These are phyloP conservation scores for Hortiboletus rubellus DNA, from an alignment of 1,284 basidiomycete species.

Conservation along the genomic window DNA sequence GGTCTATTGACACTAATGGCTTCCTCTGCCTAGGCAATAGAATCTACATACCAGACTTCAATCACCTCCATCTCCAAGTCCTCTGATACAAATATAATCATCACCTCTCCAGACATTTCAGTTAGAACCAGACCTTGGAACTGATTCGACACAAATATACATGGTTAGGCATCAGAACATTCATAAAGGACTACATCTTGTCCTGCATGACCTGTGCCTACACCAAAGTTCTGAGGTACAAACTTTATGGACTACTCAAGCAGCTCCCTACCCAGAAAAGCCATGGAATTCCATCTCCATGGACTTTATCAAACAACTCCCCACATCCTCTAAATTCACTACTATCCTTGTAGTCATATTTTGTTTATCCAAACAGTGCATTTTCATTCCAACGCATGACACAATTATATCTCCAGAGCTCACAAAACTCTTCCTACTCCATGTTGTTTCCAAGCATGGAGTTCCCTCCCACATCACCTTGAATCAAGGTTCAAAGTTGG, in stretches of 20 bases:
- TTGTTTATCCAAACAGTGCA: constrained; percentile 33
- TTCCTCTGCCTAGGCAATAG: too few species aligned
- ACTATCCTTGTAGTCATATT: constrained; percentile 38
- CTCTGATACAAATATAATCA: not conserved
- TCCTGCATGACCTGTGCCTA: too few species aligned
- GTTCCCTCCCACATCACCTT: too few species aligned
- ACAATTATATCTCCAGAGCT: not conserved
- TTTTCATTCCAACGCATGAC: constrained; percentile 6
- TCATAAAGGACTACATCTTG: too few species aligned
- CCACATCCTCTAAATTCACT: constrained; percentile 28
- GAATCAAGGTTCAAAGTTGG: too few species aligned
- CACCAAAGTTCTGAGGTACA: too few species aligned
- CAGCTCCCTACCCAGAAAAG: not conserved
- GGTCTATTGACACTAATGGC: too few species aligned
- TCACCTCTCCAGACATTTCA: not conserved
- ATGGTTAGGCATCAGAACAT: too few species aligned
- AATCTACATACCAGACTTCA: not conserved
- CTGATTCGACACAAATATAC: too few species aligned
- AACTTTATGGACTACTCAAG: too few species aligned
- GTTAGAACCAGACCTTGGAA: too few species aligned
- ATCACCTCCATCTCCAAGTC: not conserved
- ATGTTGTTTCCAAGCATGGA: not conserved
- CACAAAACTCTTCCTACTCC: not conserved
- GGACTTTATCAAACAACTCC: constrained; percentile 15
- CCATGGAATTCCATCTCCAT: constrained; percentile 10